Base-by-base conservation (phyloP, 768 basidiomycete species). In the Russula sp. region DNA sequence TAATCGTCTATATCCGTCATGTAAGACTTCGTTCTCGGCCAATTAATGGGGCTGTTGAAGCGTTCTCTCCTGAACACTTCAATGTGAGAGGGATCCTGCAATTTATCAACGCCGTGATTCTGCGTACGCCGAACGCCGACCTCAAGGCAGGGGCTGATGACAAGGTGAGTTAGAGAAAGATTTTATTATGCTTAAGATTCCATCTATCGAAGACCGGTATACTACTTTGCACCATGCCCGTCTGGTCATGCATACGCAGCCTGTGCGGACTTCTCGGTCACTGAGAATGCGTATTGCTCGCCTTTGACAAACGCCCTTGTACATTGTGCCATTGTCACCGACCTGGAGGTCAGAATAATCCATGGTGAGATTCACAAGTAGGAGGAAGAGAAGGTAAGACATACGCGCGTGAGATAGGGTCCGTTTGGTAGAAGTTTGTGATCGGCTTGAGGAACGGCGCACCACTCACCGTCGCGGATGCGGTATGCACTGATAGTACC, bases 311-410 rank as follows among this genome's bases (percentile, higher is more conserved):
- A 96, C 22, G 93, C 82, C 53, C 89, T 86, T 16, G 90, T 90
- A 74, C 94, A 96, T 69, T 94, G 90, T 1, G 94, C 94, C 94
- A 97, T 97, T 40, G 94, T 95, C 40, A 92, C 89, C n/a, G 92
- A 93, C 51, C 90, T 92, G 69, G 20, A 9, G 59, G 50, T 51
- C 46, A 28, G 28, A 55, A 48, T 56, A 34, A 26, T 7, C 26
- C 50, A 56, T 40, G 51, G n/a, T 26, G 9, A 70, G 59, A 50
- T 61, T 61, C 22, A 42, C 13, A 55, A 34, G 34, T 8, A 46
- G 52, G 8, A 34, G 24, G 30, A n/a, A 6, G 57, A 28, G 24
- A 62, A 7, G 48, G 18, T 9, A 54, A 50, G 52, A 89, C 93
- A 76, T 71, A 94, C 84, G 92, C 91, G 81, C 95, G 81, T 50